These are phyloP conservation scores for Neonectria magnoliae DNA, from an alignment of 2,329 filamentous ascomycete genomes.

Conservation along the genomic window DNA sequence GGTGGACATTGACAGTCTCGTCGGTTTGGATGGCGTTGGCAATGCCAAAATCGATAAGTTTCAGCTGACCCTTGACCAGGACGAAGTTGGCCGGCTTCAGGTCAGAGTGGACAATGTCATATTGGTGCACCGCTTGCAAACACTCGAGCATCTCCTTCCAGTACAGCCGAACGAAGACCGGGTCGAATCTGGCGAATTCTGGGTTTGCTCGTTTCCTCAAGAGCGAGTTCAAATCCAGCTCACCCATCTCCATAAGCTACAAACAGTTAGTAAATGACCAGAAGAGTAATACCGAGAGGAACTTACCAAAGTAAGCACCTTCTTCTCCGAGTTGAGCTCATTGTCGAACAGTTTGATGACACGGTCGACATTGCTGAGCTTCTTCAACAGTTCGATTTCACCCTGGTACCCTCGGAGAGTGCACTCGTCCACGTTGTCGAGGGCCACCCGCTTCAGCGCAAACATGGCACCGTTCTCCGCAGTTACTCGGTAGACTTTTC, in stretches of 20 bases:
- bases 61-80: constrained; percentile 86
- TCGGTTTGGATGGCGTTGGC: constrained; percentile 96
- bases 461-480: constrained; percentile 97
- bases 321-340: constrained; percentile 92
- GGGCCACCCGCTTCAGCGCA: constrained; percentile 89
- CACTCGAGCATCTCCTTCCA: constrained; percentile 99
- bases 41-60: constrained; percentile 98
- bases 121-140: constrained; percentile 85
- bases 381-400: constrained; percentile 90
- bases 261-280: constrained; percentile 32
- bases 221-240: constrained; percentile 90
- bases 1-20: constrained; percentile 96
- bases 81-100: constrained; percentile 98
- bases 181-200: constrained; percentile 81
- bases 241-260: constrained; percentile 96
- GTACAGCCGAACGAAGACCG: constrained; percentile 94
- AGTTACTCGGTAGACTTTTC: constrained; percentile 95
- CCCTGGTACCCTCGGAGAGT: constrained; percentile 90
- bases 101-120: constrained; percentile 96
- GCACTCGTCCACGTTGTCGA: constrained; percentile 87
- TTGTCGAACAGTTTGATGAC: constrained; percentile 93
- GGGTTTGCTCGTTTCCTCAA: constrained; percentile 77
- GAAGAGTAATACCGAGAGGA: not conserved
- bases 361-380: constrained; percentile 83
- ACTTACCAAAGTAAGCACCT: constrained; percentile 84